Evolutionary conservation across 1,284 basidiomycete species (phyloP), one percentile per base, ranked within the genome.

Genomic region (Ceratobasidium sp.): DNA sequence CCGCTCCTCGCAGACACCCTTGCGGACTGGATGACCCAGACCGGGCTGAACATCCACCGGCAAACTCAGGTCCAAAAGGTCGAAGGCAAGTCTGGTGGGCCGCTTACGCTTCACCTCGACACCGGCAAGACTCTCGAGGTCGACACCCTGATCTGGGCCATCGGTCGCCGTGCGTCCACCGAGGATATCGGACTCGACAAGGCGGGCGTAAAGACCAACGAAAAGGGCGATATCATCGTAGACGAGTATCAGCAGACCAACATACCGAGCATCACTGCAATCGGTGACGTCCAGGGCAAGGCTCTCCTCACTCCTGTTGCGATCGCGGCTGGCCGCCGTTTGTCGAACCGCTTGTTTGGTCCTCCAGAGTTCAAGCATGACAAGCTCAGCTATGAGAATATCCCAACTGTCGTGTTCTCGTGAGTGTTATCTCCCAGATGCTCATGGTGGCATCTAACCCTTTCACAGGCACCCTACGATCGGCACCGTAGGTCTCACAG

Each of bases 281-380:
- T 99, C 79, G 98, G 97, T 10, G 97, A 99, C 84, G 95, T 97
- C 18, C 90, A 91, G 80, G 97, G 97, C 79, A 97, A 97, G 86
- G 95, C 91, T 33, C 87, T 97, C 38, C 88, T 99, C 79, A 99
- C 97, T 0, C 97, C 98, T n/a, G 98, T 99, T 6, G 98, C 97
- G 30, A 98, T 99, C 79, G 97, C 97, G 66, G 98, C 98, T 5
- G 97, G 96, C 33, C 88, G 97, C 77, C 88, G 96, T 79, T 86
- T 99, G 54, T 89, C 92, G 68, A 99, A 99, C 87, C 88, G 98
- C 69, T 86, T 99, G 71, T 99, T 96, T 83, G 98, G 97, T 10
- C 91, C 91, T 0, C 88, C 91, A 74, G 88, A 94, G 85, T 96
- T 90, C 88, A 95, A 94, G 87, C 85, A 93, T 77, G 94, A 98